These are phyloP conservation scores for Pseudopyrenochaeta lycopersici DNA, from an alignment of 2,329 filamentous ascomycete species.

Conservation along the genomic window DNA sequence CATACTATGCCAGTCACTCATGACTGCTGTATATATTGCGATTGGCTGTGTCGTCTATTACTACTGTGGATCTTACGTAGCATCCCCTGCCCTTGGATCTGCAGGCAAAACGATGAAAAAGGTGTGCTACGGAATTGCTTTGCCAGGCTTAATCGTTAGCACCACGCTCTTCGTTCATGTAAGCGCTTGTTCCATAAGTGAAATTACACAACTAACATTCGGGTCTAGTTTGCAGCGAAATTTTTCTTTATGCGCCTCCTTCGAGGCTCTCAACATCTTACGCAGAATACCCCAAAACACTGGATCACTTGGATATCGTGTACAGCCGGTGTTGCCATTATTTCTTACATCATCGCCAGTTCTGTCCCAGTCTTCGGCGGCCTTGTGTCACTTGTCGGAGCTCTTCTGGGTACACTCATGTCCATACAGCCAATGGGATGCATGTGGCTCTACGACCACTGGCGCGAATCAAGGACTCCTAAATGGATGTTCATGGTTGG, in stretches of 20 bases:
- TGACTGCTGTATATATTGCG: constrained; percentile 70
- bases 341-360: constrained; percentile 35
- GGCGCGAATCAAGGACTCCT: constrained; percentile 15
- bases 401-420: constrained; percentile 37
- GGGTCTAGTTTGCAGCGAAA: constrained; percentile 30
- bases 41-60: constrained; percentile 74
- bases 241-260: constrained; percentile 72
- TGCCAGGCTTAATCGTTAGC: constrained; percentile 55
- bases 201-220: neutral
- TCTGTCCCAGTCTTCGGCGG: constrained; percentile 40
- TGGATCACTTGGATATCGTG: constrained; percentile 37
- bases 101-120: constrained; percentile 66
- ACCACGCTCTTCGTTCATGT: constrained; percentile 33
- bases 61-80: constrained; percentile 69
- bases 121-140: constrained; percentile 72
- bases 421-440: constrained; percentile 38
- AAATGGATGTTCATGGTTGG: constrained; percentile 31
- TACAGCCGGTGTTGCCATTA: constrained; percentile 23
- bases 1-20: constrained; percentile 65
- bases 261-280: constrained; percentile 72
- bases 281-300: constrained; percentile 31
- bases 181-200: neutral
- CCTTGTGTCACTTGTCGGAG: constrained; percentile 35
- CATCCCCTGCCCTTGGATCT: constrained; percentile 72
- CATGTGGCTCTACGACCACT: constrained; percentile 42